These are phyloP conservation scores for Metschnikowia baotianmanensis DNA, from an alignment of 805 yeast genomes.

Conservation along the genomic window DNA sequence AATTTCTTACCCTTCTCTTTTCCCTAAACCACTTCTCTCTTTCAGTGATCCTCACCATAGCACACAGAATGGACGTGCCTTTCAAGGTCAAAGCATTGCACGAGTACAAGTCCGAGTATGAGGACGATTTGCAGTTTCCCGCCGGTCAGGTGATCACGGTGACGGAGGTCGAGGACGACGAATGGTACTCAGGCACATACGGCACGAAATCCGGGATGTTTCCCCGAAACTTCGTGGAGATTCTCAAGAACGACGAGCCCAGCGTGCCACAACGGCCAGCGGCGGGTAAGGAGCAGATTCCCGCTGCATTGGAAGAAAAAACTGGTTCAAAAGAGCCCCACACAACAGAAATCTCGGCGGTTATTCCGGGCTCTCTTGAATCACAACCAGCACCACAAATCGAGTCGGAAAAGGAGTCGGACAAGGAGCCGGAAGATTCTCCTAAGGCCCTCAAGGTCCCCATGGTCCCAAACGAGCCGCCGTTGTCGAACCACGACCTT, in stretches of 20 bases:
- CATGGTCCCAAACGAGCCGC: neutral
- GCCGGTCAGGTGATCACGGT: slow-evolving; percentile 73
- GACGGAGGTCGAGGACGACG: slow-evolving; percentile 79
- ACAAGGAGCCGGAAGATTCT: no score
- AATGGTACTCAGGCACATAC: slow-evolving; percentile 82
- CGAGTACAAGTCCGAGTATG: slow-evolving; percentile 60
- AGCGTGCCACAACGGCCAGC: neutral
- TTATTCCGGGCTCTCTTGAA: no score
- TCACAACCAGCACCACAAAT: no score
- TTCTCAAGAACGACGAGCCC: neutral
- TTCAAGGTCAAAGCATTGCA: slow-evolving; percentile 68
- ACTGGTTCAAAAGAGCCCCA: no score
- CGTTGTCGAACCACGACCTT: neutral
- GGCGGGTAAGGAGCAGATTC: neutral
- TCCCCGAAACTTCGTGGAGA: slow-evolving; percentile 78
- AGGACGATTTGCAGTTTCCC: slow-evolving; percentile 76
- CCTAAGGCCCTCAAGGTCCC: neutral
- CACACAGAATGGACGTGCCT: slow-evolving; percentile 38
- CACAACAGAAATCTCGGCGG: no score
- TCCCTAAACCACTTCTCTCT: no score
- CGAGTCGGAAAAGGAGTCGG: no score
- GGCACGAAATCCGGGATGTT: slow-evolving; percentile 74
- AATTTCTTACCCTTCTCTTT: no score
- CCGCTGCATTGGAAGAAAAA: no score
- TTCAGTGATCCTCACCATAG: neutral